Base-by-base conservation (phyloP, 495 filamentous ascomycete species). In the Podospora tetraspora region DNA sequence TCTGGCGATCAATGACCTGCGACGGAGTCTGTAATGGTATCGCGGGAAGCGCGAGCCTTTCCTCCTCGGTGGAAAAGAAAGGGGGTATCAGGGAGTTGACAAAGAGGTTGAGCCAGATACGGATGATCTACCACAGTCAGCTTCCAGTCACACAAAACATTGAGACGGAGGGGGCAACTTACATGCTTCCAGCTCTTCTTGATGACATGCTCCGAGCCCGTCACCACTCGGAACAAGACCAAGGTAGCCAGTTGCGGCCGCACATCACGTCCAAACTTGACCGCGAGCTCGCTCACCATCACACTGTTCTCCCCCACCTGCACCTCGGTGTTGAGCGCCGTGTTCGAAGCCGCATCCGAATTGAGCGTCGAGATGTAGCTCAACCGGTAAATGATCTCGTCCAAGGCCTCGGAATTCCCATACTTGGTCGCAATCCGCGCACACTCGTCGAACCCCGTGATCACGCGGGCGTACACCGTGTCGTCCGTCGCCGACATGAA, bases 401-500 rank as follows among this genome's bases (percentile, higher is more conserved):
- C 95, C 66, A 98, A 83, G 32, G 91, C 91, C 65, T 97, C 94
- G 1, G 87, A 91, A 68, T 97, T 81, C 9, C 86, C 86, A 79
- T 97, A 93, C 72, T 88, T 91, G 22, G 92, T 90, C 24, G 95
- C 93, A 70, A 99, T 97, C 68, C 92, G 89, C 29, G 95, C 93
- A 74, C 95, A 97, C 75, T 99, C 94, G 74, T 96, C 91, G 75
- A 98, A 98, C 3, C 96, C 95, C 59, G 91, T 90, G 59, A 97
- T 91, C 23, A 99, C 90, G 58, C 95, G 87, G 21, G 91, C 92
- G 75, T 96, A 99, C 13, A 99, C 95, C 12, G 94, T 93, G 79
- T 99, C 96, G 72, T 99, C 95, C 3, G 94, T 96, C 37, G 95
- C 95, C 60, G 95, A 98, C 90, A 98, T 94, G 79, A 99, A 99